Evolutionary conservation across 1,284 basidiomycete species (phyloP).

Genomic region (Pholiota adiposa): DNA sequence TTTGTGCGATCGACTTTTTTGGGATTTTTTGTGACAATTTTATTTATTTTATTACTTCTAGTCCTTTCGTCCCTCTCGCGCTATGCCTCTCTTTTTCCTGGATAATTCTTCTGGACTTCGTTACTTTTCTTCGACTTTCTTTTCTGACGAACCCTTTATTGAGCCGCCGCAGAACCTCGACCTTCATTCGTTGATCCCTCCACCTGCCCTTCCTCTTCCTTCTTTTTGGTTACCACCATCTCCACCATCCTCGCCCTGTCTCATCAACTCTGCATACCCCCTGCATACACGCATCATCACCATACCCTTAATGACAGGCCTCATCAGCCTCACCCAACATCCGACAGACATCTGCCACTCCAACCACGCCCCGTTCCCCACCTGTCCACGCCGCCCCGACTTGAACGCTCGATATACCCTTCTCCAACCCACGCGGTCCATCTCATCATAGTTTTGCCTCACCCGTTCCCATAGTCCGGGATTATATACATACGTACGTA

Average conservation of each 20-base stretch:
- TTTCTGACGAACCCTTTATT: not conserved
- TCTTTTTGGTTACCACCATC: not conserved
- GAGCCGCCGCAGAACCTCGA: too few species aligned
- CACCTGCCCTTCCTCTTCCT: not conserved
- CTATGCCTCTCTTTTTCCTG: not conserved
- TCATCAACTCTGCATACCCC: not conserved
- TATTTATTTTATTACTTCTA: not conserved
- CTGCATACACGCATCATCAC: not conserved
- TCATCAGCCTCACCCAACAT: not conserved
- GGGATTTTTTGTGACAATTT: conserved; percentile 2
- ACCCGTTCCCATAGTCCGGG: not conserved
- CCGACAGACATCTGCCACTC: not conserved
- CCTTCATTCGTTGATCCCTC: not conserved
- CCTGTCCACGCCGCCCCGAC: too few species aligned
- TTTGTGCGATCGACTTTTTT: not conserved
- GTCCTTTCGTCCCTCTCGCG: not conserved
- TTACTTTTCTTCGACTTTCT: not conserved
- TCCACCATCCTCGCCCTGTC: not conserved
- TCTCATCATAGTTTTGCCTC: not conserved
- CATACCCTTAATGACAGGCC: too few species aligned
- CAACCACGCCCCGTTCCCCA: too few species aligned
- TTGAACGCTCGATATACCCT: not conserved
- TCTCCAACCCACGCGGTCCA: not conserved
- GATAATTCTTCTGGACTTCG: not conserved
- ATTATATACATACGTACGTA: not conserved